Percentiles rank a stretch among this genome's conserved stretches.
Conservation (phyloP, 2,329 filamentous ascomycete genomes). For the Piedraia hortae region DNA sequence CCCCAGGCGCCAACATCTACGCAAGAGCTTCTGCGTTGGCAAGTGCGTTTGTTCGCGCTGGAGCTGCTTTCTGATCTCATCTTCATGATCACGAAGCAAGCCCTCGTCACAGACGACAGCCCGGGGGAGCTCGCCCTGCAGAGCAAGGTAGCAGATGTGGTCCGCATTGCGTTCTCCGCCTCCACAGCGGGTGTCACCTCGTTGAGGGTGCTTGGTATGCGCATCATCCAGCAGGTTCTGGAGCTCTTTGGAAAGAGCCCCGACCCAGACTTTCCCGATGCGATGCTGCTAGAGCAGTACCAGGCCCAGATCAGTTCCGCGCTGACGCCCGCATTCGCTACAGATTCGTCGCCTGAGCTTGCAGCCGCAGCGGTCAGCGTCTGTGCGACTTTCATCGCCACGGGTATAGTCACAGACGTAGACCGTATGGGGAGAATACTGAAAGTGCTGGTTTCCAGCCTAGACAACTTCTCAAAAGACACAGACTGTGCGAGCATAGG, state of each 20-base stretch:
- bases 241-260: conserved; percentile 91
- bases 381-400: conserved; percentile 91
- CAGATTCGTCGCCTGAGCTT: conserved; percentile 82
- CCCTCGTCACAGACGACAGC: conserved; percentile 51
- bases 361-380: conserved; percentile 92
- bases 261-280: conserved; percentile 93
- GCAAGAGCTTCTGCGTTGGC: conserved; percentile 80
- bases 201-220: conserved; percentile 67
- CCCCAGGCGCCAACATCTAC: conserved; percentile 19
- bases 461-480: conserved; percentile 72
- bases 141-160: conserved; percentile 63
- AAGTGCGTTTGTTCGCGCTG: conserved; percentile 84
- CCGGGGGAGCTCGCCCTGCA: conserved; percentile 55
- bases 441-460: conserved; percentile 66
- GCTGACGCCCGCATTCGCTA: conserved; percentile 81
- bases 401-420: conserved; percentile 86
- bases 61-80: conserved; percentile 66
- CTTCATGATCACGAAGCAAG: conserved; percentile 47
- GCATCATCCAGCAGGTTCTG: conserved; percentile 76
- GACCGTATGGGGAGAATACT: conserved; percentile 97
- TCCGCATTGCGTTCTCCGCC: conserved; percentile 89
- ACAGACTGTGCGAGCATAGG: conserved; percentile 66
- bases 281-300: conserved; percentile 86
- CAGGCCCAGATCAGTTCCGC: conserved; percentile 96
- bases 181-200: conserved; percentile 83